These are phyloP conservation scores for Sugiyamaella paludigena DNA, from an alignment of 1,139 yeast species.

Conservation along the genomic window DNA sequence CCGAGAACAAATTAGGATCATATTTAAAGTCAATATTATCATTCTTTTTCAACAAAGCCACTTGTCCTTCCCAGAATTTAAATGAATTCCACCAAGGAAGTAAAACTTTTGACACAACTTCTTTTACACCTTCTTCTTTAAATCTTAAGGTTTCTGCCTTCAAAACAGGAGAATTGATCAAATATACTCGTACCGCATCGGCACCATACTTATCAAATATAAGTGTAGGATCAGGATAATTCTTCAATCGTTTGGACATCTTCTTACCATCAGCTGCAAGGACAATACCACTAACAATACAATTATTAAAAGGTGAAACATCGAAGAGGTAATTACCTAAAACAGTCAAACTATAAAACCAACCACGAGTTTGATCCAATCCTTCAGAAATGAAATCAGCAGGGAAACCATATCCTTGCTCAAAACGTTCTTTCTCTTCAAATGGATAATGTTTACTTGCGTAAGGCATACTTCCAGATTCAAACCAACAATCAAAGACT, in stretches of 20 bases:
- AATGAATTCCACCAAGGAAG: slow-evolving; percentile 98
- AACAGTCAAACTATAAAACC: slow-evolving; percentile 97
- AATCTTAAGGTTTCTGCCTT: slow-evolving; percentile 95
- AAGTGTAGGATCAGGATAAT: slow-evolving; percentile 90
- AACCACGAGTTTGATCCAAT: slow-evolving; percentile 98
- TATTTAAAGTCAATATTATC: slow-evolving; percentile 69
- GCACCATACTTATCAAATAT: slow-evolving; percentile 92
- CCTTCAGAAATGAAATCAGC: slow-evolving; percentile 99
- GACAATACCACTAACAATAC: slow-evolving; percentile 94
- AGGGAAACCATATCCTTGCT: slow-evolving; percentile 63
- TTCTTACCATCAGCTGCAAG: slow-evolving; percentile 98
- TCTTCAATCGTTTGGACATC: slow-evolving; percentile 97
- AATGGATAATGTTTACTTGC: slow-evolving; percentile 97
- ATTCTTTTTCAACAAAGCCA: slow-evolving; percentile 76
- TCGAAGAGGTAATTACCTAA: slow-evolving; percentile 93
- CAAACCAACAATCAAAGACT: slow-evolving; percentile 99
- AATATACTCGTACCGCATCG: slow-evolving; percentile 91
- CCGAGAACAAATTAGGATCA: slow-evolving; percentile 63
- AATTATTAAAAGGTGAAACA: slow-evolving; percentile 91
- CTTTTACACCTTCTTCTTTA: slow-evolving; percentile 98
- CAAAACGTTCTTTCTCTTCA: slow-evolving; percentile 70
- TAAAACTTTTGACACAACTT: slow-evolving; percentile 90
- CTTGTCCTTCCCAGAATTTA: slow-evolving; percentile 95
- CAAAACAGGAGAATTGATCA: slow-evolving; percentile 95
- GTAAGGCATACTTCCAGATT: slow-evolving; percentile 98